Percentiles rank a stretch among this genome's conserved stretches.
These are phyloP conservation scores for Saturnispora kantuleensis DNA, from an alignment of 805 yeast genomes.

Conservation along the genomic window DNA sequence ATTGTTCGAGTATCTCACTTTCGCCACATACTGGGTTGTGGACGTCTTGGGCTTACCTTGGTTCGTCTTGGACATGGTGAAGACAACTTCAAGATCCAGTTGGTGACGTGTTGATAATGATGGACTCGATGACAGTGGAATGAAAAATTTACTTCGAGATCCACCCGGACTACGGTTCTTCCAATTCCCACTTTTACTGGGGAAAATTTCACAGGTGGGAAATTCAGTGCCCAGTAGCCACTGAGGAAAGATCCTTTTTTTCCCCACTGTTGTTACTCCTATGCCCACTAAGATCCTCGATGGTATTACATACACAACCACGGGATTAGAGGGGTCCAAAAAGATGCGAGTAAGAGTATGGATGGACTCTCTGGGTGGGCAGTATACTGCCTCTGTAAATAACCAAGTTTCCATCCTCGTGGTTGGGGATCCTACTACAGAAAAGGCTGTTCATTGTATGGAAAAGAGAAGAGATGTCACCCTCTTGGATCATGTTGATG, in stretches of 20 bases:
- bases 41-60: conserved; percentile 3
- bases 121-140: too few species aligned
- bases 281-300: conserved; percentile 25
- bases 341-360: conserved; percentile 36
- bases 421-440: conserved; percentile 49
- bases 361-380: conserved; percentile 51
- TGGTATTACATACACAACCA: conserved; percentile 46
- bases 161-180: too few species aligned
- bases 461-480: conserved; percentile 45
- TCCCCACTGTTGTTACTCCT: too few species aligned
- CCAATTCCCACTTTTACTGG: too few species aligned
- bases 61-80: too few species aligned
- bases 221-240: too few species aligned
- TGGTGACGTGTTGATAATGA: too few species aligned
- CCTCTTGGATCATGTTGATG: conserved; percentile 37
- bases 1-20: conserved; percentile 72
- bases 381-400: conserved; percentile 45
- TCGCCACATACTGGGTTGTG: conserved; percentile 47
- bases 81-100: too few species aligned
- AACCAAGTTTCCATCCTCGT: conserved; percentile 50
- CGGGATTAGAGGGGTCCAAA: conserved; percentile 35
- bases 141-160: too few species aligned
- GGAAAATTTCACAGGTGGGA: too few species aligned
- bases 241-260: too few species aligned
- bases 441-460: conserved; percentile 44